phyloP scores from a whole-genome alignment of 768 basidiomycete species.

The Phaeotremella skinneri region DNA sequence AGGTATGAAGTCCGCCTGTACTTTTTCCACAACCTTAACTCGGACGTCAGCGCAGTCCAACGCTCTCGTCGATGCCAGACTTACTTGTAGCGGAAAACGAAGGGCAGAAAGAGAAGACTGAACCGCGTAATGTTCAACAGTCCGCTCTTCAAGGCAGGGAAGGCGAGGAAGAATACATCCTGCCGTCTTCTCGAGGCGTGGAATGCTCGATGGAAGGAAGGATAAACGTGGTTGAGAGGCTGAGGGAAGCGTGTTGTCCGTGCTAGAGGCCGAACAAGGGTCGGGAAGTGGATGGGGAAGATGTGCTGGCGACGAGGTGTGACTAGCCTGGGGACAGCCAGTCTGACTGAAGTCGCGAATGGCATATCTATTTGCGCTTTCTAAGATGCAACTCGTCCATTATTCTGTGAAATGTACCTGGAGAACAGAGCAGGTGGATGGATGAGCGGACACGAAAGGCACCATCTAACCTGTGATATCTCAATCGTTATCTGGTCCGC shows the following conservation, averaged over 20 bases:
- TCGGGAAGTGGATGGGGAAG: neutral
- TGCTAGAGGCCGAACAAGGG: neutral
- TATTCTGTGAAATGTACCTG: no score
- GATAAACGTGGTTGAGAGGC: constrained; percentile 1
- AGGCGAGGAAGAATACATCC: constrained; percentile 55
- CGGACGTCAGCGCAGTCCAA: neutral
- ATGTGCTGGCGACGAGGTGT: neutral
- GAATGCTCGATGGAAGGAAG: constrained; percentile 32
- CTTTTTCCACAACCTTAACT: constrained; percentile 51
- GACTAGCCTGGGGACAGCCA: neutral
- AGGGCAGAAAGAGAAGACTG: constrained; percentile 44
- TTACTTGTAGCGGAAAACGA: constrained; percentile 43
- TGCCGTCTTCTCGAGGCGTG: constrained; percentile 42
- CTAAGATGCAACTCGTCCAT: no score
- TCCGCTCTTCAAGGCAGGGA: constrained; percentile 55
- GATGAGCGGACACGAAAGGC: neutral
- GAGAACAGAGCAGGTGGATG: no score
- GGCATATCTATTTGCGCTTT: neutral
- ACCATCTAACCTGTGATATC: neutral
- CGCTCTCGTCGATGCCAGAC: constrained; percentile 8
- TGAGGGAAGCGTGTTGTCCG: neutral
- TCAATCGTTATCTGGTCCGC: no score
- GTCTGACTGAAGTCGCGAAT: neutral
- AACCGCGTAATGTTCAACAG: constrained; percentile 52
- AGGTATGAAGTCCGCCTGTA: constrained; percentile 51